Evolutionary conservation across 2,329 filamentous ascomycete genomes (phyloP).

Genomic region (Hortaea werneckii): DNA sequence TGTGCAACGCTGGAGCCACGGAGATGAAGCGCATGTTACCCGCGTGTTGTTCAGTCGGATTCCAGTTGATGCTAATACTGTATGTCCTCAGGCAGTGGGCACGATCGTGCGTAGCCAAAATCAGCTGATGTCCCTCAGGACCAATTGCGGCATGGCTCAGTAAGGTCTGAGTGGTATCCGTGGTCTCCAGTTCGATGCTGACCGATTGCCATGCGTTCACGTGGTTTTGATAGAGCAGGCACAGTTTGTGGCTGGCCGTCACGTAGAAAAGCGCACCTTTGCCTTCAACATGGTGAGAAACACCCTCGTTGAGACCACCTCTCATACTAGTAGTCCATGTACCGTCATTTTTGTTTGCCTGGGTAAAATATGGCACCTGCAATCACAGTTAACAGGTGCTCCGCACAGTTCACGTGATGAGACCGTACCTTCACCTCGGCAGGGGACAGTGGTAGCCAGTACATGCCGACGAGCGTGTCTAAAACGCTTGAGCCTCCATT

Average conservation of each 20-base stretch:
- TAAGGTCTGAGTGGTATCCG: conserved; percentile 45
- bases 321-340: too few species aligned
- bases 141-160: conserved; percentile 65
- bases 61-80: conserved; percentile 67
- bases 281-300: conserved; percentile 52
- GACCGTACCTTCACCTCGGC: conserved; percentile 20
- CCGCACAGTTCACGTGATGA: background rate
- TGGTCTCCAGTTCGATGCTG: conserved; percentile 49
- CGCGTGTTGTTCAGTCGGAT: conserved; percentile 30
- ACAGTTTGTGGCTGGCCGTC: conserved; percentile 62
- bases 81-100: conserved; percentile 66
- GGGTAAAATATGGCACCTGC: conserved; percentile 22
- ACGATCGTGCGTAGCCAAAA: conserved; percentile 58
- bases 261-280: conserved; percentile 70
- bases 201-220: conserved; percentile 60
- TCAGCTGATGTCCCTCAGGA: conserved; percentile 46
- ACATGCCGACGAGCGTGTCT: conserved; percentile 68
- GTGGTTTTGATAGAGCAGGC: conserved; percentile 67
- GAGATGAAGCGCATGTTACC: conserved; percentile 15
- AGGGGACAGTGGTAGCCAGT: conserved; percentile 57
- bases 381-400: conserved; percentile 3
- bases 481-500: conserved; percentile 41
- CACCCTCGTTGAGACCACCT: too few species aligned
- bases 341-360: conserved; percentile 10
- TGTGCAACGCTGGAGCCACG: conserved; percentile 20